Evolutionary conservation across 1,284 basidiomycete species (phyloP), one percentile per base, ranked within the genome.

Genomic region (Mycena sp.): DNA sequence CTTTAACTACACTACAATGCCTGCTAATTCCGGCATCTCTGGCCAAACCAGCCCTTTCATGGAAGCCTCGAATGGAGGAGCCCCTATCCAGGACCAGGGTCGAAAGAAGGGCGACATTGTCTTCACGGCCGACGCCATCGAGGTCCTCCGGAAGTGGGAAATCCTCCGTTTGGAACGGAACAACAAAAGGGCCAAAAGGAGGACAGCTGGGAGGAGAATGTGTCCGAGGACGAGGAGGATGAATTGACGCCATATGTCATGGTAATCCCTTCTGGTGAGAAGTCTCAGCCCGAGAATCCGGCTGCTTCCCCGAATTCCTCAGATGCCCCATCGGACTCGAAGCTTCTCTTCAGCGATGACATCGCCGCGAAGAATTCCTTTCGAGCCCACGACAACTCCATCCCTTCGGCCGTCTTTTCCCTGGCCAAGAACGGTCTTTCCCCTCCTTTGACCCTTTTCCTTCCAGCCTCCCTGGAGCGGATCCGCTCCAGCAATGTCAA

Each of bases 161-260:
- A 9, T 41, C n/a, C n/a, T 41, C 6, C 40, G 40, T 41, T 19
- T 41, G 40, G 40, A 41, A 41, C 43, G 43, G 19, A 45, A 45
- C 43, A 17, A 21, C 19, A 45, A 45, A 21, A n/a, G 43, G 23
- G 43, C 19, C 4, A 21, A 21, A 16, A 16, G 43, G 16, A 45
- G 43, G 43, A 45, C 19, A 21, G 23, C n/a, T 23, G 43, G 21
- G 61, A 63, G 38, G 61, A 38, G 17, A 32, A 46, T 37, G 61
- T 63, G 28, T 54, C 56, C 1, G 56, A 58, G 1, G 61, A 63
- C 16, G 61, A 63, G 50, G 55, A 16, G 19, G 61, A 63, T 10
- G 56, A 53, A 2, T 35, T 63, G 23, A 35, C 43, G 7, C 49
- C 49, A 11, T 63, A 38, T 21, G 11, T 49, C 12, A 44, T 54